Evolutionary conservation across 2,329 filamentous ascomycete species (phyloP), one percentile per base, ranked within the genome.

Genomic region (Penicillium sp.): DNA sequence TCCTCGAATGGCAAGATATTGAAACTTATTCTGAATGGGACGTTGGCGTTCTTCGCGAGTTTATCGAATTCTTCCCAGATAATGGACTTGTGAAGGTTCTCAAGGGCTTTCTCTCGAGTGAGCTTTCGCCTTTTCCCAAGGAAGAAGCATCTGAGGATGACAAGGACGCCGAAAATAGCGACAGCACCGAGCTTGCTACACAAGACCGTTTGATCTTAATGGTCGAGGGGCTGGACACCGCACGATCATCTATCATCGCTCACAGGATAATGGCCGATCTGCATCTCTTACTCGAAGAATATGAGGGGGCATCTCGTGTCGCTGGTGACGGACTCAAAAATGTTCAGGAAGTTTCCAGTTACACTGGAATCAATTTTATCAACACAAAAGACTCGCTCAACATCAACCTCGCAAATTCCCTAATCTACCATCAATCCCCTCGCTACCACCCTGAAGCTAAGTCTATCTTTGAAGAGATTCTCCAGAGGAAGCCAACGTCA

Each of bases 361-460:
- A 85, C 67, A 90, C 86, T 6, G 91, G 91, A 0, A 69, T 95
- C 39, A 71, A 76, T 1, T 86, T 96, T 47, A 77, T 80, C 43
- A 86, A 92, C 64, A 88, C 86, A 5, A 79, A 81, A 46, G 91
- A 96, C 71, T 84, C 89, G 1, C 81, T 94, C 51, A 90, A 86
- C 54, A 83, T 91, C 39, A 88, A 85, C 37, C 84, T 99, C 7
- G 94, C 85, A 9, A 97, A 92, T n/a, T 87, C 92, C 0, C 75
- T 97, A 18, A 91, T 99, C 2, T 90, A 92, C 64, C 91, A 95
- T 63, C 92, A 97, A 69, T 88, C 91, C 0, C 94, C 94, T 0
- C 86, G 91, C 56, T 87, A 97, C 67, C 94, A 99, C 64, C 82
- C 87, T 16, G 93, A 97, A 75, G 92, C 94, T 2, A 93, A 91